Evolutionary conservation across 176 grass and related monocot species (phyloP), one percentile per base, ranked within the genome.

Genomic region (Zoysia pacifica): DNA sequence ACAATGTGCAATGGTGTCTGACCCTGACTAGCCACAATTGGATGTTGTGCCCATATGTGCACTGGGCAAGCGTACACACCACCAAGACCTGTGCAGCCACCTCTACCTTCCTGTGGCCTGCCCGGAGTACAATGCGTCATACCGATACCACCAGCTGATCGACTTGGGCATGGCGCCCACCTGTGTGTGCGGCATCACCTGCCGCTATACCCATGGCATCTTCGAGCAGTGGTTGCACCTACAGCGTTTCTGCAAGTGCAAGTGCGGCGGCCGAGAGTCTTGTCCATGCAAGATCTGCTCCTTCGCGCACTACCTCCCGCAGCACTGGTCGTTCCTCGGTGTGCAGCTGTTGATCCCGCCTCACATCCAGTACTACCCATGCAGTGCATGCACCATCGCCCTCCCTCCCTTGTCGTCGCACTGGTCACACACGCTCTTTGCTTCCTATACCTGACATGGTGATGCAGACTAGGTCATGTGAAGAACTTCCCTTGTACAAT

Each of bases 191-290:
- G 85, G 82, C 2, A 39, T 72, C 9, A 9, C 1, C 0, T 94
- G 91, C 66, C 64, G 54, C 11, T 90, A 67, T 63, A 79, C 91
- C 9, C 91, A 94, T 50, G 79, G 82, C 1, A 28, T 69, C 1
- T 91, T 88, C 55, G 91, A 94, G 82, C 59, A 70, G 6, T 91
- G 85, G 88, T 61, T 94, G 19, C 88, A 94, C 79, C 91, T 85
- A 5, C 6, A 65, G 0, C 37, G 65, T 2, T 93, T 85, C 64
- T 85, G 88, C 69, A 91, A 88, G 9, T 40, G 43, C 59, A 84
- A 79, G 77, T 94, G 91, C 73, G 56, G 77, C 5, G 62, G 2
- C 13, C 83, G 86, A 2, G 0, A 5, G 2, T 5, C 2, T 0
- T 93, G 85, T 51, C 3, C 48, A 1, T 82, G 88, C 16, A 64